A percentile compares a stretch with the other conserved stretches of the same genome.
These are phyloP conservation scores for Penicillium angulare DNA, from an alignment of 495 filamentous ascomycete species.

Conservation along the genomic window DNA sequence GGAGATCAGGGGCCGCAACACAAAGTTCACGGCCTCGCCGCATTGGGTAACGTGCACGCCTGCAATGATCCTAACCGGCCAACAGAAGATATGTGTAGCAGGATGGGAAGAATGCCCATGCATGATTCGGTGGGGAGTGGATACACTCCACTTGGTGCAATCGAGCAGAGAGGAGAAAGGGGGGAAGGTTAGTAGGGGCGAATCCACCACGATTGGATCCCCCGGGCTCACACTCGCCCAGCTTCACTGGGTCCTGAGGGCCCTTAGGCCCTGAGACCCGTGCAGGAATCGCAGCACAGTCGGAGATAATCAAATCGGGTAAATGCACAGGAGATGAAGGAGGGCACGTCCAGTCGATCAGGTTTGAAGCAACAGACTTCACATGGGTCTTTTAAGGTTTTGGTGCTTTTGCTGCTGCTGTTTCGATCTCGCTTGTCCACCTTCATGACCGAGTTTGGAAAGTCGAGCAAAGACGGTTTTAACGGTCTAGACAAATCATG, in stretches of 20 bases:
- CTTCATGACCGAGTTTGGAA: too few relatives aligned
- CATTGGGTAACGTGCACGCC: not conserved
- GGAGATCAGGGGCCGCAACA: slow-evolving; percentile 5
- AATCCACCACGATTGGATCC: not conserved
- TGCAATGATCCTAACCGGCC: not conserved
- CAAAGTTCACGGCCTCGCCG: not conserved
- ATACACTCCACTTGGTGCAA: not conserved
- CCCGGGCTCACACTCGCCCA: too few relatives aligned
- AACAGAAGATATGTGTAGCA: not conserved
- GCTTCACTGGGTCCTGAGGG: too few relatives aligned
- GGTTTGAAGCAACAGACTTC: too few relatives aligned
- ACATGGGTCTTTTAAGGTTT: too few relatives aligned
- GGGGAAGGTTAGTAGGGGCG: not conserved
- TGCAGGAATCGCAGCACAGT: not conserved
- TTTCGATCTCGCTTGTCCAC: too few relatives aligned
- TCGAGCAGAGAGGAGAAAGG: not conserved
- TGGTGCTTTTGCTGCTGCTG: too few relatives aligned
- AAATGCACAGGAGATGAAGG: slow-evolving; percentile 31
- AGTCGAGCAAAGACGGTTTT: too few relatives aligned
- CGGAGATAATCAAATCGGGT: slow-evolving; percentile 20
- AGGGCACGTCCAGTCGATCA: slow-evolving; percentile 8
- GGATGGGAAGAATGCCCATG: not conserved
- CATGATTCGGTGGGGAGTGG: not conserved
- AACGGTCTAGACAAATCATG: not conserved
- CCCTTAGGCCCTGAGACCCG: too few relatives aligned